phyloP scores from a whole-genome alignment of 176 grass and related monocot genomes.

The Hsuehochloa calcarea region DNA sequence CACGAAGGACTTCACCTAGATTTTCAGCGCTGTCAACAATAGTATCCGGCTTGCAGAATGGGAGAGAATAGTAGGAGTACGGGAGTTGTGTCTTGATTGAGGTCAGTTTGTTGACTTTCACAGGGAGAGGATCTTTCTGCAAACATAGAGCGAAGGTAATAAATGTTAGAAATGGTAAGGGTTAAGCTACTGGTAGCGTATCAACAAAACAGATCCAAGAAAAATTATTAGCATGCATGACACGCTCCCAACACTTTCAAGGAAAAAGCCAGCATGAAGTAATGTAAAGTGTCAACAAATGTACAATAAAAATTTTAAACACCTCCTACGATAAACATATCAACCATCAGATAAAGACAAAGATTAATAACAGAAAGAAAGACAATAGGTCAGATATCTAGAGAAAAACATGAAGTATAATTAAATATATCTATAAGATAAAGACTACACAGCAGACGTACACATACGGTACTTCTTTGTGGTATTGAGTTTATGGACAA shows the following conservation, averaged over 20 bases:
- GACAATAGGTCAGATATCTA: background rate
- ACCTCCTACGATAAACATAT: background rate
- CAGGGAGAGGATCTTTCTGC: conserved; percentile 62
- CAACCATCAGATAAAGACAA: background rate
- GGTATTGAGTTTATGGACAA: background rate
- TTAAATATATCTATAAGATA: background rate
- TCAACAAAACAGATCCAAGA: background rate
- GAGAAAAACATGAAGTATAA: background rate
- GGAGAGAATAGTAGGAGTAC: conserved; percentile 88
- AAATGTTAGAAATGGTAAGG: background rate
- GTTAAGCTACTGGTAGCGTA: background rate
- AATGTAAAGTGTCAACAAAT: background rate
- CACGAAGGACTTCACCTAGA: conserved; percentile 86
- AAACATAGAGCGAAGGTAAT: conserved; percentile 2
- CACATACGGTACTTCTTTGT: too few species aligned
- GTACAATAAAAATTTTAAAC: background rate
- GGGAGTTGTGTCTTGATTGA: conserved; percentile 93
- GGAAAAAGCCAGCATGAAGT: background rate
- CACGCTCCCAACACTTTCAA: background rate
- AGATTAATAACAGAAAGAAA: background rate
- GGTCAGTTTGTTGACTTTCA: conserved; percentile 89
- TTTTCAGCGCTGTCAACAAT: conserved; percentile 88
- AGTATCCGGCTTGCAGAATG: conserved; percentile 68
- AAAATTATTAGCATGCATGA: background rate
- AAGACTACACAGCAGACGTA: background rate